Conservation (phyloP, 176 grass and related monocot species). For the Cenchrus purpureus region DNA sequence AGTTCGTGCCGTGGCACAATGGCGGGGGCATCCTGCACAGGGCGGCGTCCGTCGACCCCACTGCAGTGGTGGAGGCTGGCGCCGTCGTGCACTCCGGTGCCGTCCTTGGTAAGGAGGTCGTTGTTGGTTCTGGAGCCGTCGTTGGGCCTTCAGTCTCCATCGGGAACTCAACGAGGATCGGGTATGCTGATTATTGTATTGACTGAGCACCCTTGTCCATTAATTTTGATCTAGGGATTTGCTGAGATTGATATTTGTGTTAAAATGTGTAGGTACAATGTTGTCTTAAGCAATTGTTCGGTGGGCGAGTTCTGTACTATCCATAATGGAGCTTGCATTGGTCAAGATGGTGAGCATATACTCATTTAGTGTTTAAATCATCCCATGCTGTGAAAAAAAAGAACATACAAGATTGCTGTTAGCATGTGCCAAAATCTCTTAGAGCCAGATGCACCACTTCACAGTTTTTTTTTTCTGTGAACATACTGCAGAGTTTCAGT, state of each 20-base stretch:
- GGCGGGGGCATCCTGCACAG: slow-evolving; percentile 60
- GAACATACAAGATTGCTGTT: neutral
- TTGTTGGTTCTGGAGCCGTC: slow-evolving; percentile 68
- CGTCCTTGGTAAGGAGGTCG: slow-evolving; percentile 58
- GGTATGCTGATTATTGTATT: slow-evolving; percentile 47
- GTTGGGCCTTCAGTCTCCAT: slow-evolving; percentile 72
- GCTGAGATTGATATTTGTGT: neutral
- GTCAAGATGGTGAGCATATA: slow-evolving; percentile 79
- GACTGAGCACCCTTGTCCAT: neutral
- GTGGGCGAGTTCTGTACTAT: slow-evolving; percentile 72
- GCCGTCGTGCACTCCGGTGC: slow-evolving; percentile 61
- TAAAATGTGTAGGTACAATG: slow-evolving; percentile 67
- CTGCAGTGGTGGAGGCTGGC: slow-evolving; percentile 46
- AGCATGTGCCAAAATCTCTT: neutral
- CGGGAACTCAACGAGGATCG: slow-evolving; percentile 67
- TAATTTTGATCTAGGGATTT: slow-evolving; percentile 18
- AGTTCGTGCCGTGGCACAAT: slow-evolving; percentile 59
- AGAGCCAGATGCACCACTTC: neutral
- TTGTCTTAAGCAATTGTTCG: slow-evolving; percentile 73
- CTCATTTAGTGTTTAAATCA: neutral
- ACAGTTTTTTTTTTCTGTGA: neutral
- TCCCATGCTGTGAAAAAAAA: neutral
- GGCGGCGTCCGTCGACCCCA: slow-evolving; percentile 46
- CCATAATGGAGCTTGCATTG: slow-evolving; percentile 80
- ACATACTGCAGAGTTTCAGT: neutral